phyloP scores from a whole-genome alignment of 768 basidiomycete species.

The Termitomyces sp. region DNA sequence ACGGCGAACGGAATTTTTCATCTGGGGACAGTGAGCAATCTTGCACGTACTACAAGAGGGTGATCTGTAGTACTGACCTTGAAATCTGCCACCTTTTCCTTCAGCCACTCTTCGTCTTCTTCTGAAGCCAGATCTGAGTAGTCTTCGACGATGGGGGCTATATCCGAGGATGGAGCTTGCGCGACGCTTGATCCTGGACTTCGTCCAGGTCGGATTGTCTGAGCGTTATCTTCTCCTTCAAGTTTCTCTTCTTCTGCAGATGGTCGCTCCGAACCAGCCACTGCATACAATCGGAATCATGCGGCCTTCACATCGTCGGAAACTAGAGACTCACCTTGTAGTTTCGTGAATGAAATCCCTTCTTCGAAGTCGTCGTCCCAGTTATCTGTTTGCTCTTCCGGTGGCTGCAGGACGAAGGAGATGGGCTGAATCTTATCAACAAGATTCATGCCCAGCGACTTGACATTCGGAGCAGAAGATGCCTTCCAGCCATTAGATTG shows the following conservation, averaged over 20 bases:
- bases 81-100: slow-evolving; percentile 81
- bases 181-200: slow-evolving; percentile 63
- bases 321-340: slow-evolving; percentile 49
- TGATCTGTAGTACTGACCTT: slow-evolving; percentile 44
- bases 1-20: slow-evolving; percentile 68
- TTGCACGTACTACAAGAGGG: neutral
- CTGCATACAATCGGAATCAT: slow-evolving; percentile 3
- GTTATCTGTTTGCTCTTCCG: slow-evolving; percentile 88
- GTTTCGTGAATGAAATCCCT: slow-evolving; percentile 82
- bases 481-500: slow-evolving; percentile 32
- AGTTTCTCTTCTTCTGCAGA: slow-evolving; percentile 51
- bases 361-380: slow-evolving; percentile 99
- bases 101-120: slow-evolving; percentile 64
- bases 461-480: slow-evolving; percentile 26
- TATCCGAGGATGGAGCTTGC: slow-evolving; percentile 56
- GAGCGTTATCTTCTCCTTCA: slow-evolving; percentile 68
- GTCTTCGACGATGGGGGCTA: slow-evolving; percentile 78
- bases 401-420: slow-evolving; percentile 62
- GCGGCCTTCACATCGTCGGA: neutral
- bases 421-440: slow-evolving; percentile 59
- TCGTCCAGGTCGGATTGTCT: slow-evolving; percentile 72
- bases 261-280: slow-evolving; percentile 60
- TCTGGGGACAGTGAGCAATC: slow-evolving; percentile 27
- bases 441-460: slow-evolving; percentile 34
- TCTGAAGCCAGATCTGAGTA: slow-evolving; percentile 86